phyloP scores from a whole-genome alignment of 352 stramenopile species.

The Phytopythium vexans region DNA sequence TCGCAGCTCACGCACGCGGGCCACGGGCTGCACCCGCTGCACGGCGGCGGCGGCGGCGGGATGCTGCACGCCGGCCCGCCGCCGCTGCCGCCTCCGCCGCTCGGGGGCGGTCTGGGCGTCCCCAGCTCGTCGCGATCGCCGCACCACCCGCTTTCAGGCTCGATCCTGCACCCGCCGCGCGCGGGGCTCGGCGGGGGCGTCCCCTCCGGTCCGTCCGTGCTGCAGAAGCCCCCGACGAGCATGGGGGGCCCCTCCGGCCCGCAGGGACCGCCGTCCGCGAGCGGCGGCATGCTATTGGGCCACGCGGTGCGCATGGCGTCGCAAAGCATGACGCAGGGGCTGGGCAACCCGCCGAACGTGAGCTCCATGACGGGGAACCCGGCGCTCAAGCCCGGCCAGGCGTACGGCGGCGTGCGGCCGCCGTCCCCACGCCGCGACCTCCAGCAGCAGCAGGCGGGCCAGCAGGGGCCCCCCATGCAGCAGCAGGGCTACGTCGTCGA shows the following conservation, averaged over 20 bases:
- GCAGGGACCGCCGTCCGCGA: slow-evolving; percentile 13
- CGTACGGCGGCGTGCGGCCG: slow-evolving; percentile 32
- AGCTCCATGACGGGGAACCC: slow-evolving; percentile 27
- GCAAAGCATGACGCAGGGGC: slow-evolving; percentile 42
- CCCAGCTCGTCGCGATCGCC: slow-evolving; percentile 50
- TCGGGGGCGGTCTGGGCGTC: slow-evolving; percentile 36
- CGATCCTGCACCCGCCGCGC: slow-evolving; percentile 68
- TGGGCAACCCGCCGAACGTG: slow-evolving; percentile 25
- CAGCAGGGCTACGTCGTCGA: slow-evolving; percentile 11
- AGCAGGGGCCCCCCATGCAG: slow-evolving; percentile 17
- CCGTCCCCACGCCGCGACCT: slow-evolving; percentile 39
- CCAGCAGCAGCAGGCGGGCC: slow-evolving; percentile 26
- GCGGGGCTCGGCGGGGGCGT: slow-evolving; percentile 25
- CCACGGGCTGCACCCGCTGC: slow-evolving; percentile 63
- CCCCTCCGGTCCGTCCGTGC: slow-evolving; percentile 36
- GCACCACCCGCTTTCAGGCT: slow-evolving; percentile 59
- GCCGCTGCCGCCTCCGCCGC: slow-evolving; percentile 58
- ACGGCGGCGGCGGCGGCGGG: slow-evolving; percentile 45
- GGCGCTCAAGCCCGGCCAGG: slow-evolving; percentile 24
- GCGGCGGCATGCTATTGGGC: slow-evolving; percentile 36
- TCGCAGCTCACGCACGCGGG: slow-evolving; percentile 51
- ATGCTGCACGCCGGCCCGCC: slow-evolving; percentile 61
- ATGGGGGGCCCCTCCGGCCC: slow-evolving; percentile 10
- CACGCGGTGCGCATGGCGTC: slow-evolving; percentile 60
- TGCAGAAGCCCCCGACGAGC: slow-evolving; percentile 43